These are phyloP conservation scores for Rosa rugosa DNA, from an alignment of 306 rosid species.

Conservation along the genomic window DNA sequence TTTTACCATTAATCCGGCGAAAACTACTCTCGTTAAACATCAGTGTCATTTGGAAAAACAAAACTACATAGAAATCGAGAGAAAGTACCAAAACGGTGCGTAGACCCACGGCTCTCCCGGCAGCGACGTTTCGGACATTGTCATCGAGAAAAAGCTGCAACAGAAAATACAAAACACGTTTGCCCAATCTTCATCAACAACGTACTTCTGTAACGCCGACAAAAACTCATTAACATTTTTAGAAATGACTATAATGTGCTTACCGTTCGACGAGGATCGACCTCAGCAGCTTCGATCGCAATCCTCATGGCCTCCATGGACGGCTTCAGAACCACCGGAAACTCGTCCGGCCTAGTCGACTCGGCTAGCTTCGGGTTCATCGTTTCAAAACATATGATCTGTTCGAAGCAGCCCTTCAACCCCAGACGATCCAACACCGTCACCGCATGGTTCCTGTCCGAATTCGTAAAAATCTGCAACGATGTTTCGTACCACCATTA, in stretches of 20 bases:
- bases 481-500: neutral
- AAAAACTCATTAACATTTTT: neutral
- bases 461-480: conserved; percentile 73
- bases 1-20: neutral
- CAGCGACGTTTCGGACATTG: conserved; percentile 57
- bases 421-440: conserved; percentile 60
- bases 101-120: conserved; percentile 73
- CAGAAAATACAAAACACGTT: neutral
- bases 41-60: neutral
- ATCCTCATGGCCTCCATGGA: conserved; percentile 66
- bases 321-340: conserved; percentile 77
- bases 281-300: conserved; percentile 49
- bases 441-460: conserved; percentile 72
- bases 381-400: conserved; percentile 80
- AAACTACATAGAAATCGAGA: neutral
- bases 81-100: conserved; percentile 65
- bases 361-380: conserved; percentile 70
- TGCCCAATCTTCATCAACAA: neutral
- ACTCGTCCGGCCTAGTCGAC: conserved; percentile 60
- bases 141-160: conserved; percentile 80
- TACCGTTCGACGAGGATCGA: conserved; percentile 77
- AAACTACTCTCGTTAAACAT: neutral
- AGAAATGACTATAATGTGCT: neutral
- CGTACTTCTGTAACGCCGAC: neutral
- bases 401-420: conserved; percentile 60